A percentile compares a stretch with the other conserved stretches of the same genome.
These are phyloP conservation scores for Xylaria longipes DNA, from an alignment of 495 filamentous ascomycete species.

Conservation along the genomic window DNA sequence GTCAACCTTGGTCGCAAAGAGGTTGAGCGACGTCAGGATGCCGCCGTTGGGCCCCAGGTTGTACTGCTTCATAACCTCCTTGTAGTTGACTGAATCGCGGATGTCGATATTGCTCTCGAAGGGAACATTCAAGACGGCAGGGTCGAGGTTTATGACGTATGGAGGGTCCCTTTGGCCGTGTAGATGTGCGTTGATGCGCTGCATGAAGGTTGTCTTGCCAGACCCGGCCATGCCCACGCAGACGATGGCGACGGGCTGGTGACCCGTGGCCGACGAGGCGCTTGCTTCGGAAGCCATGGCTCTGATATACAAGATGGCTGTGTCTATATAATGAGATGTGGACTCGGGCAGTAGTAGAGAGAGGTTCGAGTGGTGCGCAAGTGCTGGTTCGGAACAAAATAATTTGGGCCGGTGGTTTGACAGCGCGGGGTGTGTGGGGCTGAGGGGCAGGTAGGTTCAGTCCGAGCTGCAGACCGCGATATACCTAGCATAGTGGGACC, in stretches of 20 bases:
- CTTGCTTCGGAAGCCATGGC: slow-evolving; percentile 25
- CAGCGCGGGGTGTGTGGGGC: slow-evolving; percentile 17
- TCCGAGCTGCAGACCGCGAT: background rate
- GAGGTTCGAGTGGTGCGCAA: background rate
- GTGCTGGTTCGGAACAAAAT: slow-evolving; percentile 4
- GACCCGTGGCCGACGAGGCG: slow-evolving; percentile 14
- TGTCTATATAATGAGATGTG: background rate
- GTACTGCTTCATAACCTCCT: slow-evolving; percentile 99
- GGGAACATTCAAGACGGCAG: slow-evolving; percentile 92
- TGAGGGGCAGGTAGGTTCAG: background rate
- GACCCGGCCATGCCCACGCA: slow-evolving; percentile 98
- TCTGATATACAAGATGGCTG: background rate
- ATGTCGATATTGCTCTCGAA: slow-evolving; percentile 99
- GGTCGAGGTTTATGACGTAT: slow-evolving; percentile 97
- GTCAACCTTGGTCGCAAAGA: slow-evolving; percentile 97
- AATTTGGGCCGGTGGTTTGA: slow-evolving; percentile 2
- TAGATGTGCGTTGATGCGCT: slow-evolving; percentile 90
- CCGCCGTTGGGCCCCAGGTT: slow-evolving; percentile 97
- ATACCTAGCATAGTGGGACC: no score
- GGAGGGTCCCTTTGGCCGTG: slow-evolving; percentile 75
- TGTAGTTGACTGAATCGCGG: slow-evolving; percentile 97
- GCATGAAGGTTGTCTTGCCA: slow-evolving; percentile 99
- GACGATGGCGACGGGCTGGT: slow-evolving; percentile 70
- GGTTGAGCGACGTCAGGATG: slow-evolving; percentile 94
- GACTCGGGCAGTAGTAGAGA: background rate